Evolutionary conservation across 768 basidiomycete species (phyloP).

Genomic region (Termitomyces bulborhizus): DNA sequence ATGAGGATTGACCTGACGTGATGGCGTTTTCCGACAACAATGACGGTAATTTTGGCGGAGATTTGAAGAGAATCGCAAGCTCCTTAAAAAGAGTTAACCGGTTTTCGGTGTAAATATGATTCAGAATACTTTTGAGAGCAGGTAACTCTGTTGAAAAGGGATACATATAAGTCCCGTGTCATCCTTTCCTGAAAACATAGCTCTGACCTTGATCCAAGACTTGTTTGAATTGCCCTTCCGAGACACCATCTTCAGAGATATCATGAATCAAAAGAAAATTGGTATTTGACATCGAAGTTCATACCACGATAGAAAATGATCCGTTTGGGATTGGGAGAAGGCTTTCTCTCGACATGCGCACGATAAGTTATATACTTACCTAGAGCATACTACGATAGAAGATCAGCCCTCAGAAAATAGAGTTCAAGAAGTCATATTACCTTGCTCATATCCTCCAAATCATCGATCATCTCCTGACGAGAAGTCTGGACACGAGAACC

Average conservation of each 20-base stretch:
- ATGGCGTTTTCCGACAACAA: conserved; percentile 67
- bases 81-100: conserved; percentile 26
- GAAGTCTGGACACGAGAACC: conserved; percentile 63
- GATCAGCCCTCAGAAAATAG: background rate
- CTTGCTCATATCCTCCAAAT: conserved; percentile 58
- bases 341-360: conserved; percentile 43
- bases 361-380: conserved; percentile 55
- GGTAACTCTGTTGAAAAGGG: conserved; percentile 35
- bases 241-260: conserved; percentile 43
- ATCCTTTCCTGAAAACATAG: conserved; percentile 1
- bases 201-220: conserved; percentile 45
- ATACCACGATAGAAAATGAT: conserved; percentile 74
- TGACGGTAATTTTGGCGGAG: conserved; percentile 54
- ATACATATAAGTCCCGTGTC: background rate
- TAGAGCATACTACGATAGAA: conserved; percentile 39
- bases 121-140: conserved; percentile 36
- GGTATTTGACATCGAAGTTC: conserved; percentile 4
- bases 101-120: background rate
- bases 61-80: conserved; percentile 50
- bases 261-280: conserved; percentile 3
- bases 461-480: conserved; percentile 72
- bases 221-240: conserved; percentile 46
- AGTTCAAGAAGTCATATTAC: conserved; percentile 24
- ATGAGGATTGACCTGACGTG: conserved; percentile 30
- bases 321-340: conserved; percentile 47